These are phyloP conservation scores for Hymenoscyphus infarciens DNA, from an alignment of 2,329 filamentous ascomycete species.

Conservation along the genomic window DNA sequence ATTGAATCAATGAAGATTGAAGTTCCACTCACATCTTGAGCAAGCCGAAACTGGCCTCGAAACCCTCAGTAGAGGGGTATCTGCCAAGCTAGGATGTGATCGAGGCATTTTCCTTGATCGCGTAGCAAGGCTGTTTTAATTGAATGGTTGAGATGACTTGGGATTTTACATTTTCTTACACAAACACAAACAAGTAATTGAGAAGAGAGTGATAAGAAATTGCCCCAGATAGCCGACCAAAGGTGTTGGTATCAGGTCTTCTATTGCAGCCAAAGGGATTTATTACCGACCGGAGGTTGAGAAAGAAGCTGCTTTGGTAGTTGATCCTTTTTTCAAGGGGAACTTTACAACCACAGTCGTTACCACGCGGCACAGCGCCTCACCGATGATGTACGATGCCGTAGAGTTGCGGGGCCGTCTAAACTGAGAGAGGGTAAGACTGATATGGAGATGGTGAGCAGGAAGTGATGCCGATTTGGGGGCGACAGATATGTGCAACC, in stretches of 20 bases:
- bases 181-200: background rate
- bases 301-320: background rate
- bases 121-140: background rate
- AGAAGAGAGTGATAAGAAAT: background rate
- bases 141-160: background rate
- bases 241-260: background rate
- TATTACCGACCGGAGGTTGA: background rate
- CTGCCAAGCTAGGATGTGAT: conserved; percentile 25
- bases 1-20: conserved; percentile 1
- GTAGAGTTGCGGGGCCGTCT: background rate
- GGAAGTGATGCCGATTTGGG: background rate
- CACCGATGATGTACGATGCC: background rate
- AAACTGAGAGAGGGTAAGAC: background rate
- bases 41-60: conserved; percentile 78
- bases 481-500: background rate
- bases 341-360: background rate
- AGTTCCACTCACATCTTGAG: conserved; percentile 58
- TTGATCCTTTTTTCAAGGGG: background rate
- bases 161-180: conserved; percentile 1
- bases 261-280: background rate
- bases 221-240: background rate
- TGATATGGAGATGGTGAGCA: background rate
- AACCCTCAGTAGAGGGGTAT: conserved; percentile 62
- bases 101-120: conserved; percentile 21
- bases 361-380: background rate